Evolutionary conservation across 768 basidiomycete genomes (phyloP).

Genomic region (Trametes cinnabarina): DNA sequence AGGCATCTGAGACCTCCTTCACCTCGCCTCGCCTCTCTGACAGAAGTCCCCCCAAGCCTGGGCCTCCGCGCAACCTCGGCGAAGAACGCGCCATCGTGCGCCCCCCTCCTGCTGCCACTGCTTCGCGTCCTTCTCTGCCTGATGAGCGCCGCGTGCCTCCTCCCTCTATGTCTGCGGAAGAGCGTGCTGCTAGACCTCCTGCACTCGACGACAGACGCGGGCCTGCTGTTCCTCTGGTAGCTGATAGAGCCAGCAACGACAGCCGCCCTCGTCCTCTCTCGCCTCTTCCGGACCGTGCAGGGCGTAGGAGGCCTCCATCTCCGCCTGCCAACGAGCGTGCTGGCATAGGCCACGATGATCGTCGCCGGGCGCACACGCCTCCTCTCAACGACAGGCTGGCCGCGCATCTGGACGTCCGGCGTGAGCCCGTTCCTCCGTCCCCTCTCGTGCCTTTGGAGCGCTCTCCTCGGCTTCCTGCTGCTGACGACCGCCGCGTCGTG

Average conservation of each 20-base stretch:
- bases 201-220: constrained; percentile 11
- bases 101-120: constrained; percentile 4
- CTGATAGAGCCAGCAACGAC: constrained; percentile 13
- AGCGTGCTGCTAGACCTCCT: neutral
- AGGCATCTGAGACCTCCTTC: constrained; percentile 25
- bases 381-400: constrained; percentile 5
- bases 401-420: constrained; percentile 20
- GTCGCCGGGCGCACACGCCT: constrained; percentile 15
- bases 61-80: constrained; percentile 13
- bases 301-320: constrained; percentile 10
- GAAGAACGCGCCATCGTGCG: constrained; percentile 22
- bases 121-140: neutral
- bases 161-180: neutral
- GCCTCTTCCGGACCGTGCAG: constrained; percentile 1
- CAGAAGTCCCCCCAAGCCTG: constrained; percentile 12
- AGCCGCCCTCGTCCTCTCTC: constrained; percentile 10
- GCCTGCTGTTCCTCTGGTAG: neutral
- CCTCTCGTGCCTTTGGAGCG: constrained; percentile 4
- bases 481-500: constrained; percentile 14
- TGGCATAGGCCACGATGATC: constrained; percentile 15
- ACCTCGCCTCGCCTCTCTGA: constrained; percentile 30
- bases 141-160: constrained; percentile 4
- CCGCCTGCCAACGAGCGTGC: neutral
- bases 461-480: neutral
- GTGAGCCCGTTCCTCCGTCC: constrained; percentile 1